phyloP scores from a whole-genome alignment of 306 rosid genomes.

The Fragaria nilgerrensis region DNA sequence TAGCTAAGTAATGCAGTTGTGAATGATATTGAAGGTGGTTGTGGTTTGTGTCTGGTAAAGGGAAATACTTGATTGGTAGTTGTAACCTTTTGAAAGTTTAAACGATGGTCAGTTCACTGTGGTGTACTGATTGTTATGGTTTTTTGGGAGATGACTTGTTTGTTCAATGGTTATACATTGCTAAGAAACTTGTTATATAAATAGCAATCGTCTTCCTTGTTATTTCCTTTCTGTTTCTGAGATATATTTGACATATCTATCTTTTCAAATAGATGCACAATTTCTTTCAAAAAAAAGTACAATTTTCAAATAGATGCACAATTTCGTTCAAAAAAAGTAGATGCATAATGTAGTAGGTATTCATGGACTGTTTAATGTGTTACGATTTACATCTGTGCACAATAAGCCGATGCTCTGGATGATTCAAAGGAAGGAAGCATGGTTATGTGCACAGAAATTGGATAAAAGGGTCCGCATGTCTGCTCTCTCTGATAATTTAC shows the following conservation, averaged over 20 bases:
- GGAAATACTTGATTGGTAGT: background rate
- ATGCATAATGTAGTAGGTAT: background rate
- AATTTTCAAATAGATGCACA: no score
- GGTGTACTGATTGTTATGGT: background rate
- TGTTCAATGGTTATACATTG: background rate
- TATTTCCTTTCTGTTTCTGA: no score
- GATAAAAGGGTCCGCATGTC: constrained; percentile 1
- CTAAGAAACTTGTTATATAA: background rate
- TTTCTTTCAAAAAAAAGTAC: no score
- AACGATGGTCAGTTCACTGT: background rate
- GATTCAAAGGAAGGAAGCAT: constrained; percentile 6
- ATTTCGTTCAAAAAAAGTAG: background rate
- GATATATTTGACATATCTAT: no score
- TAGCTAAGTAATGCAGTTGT: background rate
- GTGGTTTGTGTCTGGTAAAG: background rate
- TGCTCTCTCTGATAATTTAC: background rate
- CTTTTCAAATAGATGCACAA: no score
- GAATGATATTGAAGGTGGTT: background rate
- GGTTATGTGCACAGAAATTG: constrained; percentile 10
- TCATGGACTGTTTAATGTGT: background rate
- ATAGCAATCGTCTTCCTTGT: no score
- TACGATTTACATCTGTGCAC: background rate
- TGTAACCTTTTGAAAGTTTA: no score
- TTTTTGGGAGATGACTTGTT: background rate
- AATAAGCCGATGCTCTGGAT: constrained; percentile 14